A percentile compares a stretch with the other conserved stretches of the same genome.
These are phyloP conservation scores for Ceratocystis cacaofunesta DNA, from an alignment of 2,329 filamentous ascomycete genomes.

Conservation along the genomic window DNA sequence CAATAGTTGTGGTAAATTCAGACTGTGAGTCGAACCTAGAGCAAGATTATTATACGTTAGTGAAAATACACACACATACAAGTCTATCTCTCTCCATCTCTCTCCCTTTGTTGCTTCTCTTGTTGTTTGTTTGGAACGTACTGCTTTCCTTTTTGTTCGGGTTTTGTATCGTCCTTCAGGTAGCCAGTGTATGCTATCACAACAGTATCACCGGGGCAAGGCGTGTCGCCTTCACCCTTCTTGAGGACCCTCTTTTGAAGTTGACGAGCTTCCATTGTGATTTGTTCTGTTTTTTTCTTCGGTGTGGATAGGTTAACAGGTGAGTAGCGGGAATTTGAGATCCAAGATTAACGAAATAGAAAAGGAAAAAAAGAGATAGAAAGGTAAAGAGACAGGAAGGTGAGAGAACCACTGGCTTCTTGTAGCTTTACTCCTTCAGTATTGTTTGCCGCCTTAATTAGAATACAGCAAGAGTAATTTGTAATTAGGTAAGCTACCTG, in stretches of 20 bases:
- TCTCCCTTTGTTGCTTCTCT: not conserved
- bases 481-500: too few relatives aligned
- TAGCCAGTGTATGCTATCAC: slow-evolving; percentile 85
- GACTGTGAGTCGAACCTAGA: slow-evolving; percentile 64
- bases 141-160: slow-evolving; percentile 55
- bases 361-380: slow-evolving; percentile 7
- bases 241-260: slow-evolving; percentile 41
- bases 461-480: too few relatives aligned
- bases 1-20: slow-evolving; percentile 65
- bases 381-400: not conserved
- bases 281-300: not conserved
- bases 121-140: slow-evolving; percentile 32
- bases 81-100: not conserved
- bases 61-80: too few relatives aligned
- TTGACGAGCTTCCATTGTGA: slow-evolving; percentile 51
- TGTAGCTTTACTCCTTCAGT: not conserved
- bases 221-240: slow-evolving; percentile 47
- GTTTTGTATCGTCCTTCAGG: slow-evolving; percentile 51
- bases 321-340: not conserved
- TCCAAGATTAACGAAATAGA: not conserved
- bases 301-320: slow-evolving; percentile 7
- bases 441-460: too few relatives aligned
- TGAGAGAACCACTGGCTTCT: not conserved
- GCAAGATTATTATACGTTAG: too few relatives aligned
- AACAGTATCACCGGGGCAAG: slow-evolving; percentile 55